A percentile compares a stretch with the other conserved stretches of the same genome.
These are phyloP conservation scores for Ceratocystis papillata DNA, from an alignment of 2,329 filamentous ascomycete genomes.

Conservation along the genomic window DNA sequence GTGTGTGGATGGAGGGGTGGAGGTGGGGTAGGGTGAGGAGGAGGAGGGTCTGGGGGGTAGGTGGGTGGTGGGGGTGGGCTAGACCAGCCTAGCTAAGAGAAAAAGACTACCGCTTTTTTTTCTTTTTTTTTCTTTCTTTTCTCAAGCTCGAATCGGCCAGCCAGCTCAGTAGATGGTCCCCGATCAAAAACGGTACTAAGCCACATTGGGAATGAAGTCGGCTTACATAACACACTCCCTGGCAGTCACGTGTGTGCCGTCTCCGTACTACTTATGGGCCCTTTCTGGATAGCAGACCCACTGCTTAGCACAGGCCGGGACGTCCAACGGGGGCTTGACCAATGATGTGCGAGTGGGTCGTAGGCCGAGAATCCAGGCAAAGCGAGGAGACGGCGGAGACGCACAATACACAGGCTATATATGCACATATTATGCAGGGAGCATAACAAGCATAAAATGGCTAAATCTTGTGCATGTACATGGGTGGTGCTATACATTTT, in stretches of 20 bases:
- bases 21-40: too few species aligned
- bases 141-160: background rate
- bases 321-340: background rate
- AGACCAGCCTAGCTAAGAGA: background rate
- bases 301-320: conserved; percentile 5
- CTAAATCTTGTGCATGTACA: background rate
- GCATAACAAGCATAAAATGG: background rate
- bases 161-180: background rate
- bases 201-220: background rate
- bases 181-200: background rate
- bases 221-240: background rate
- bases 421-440: background rate
- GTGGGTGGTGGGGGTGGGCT: background rate
- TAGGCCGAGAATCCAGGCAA: background rate
- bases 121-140: background rate
- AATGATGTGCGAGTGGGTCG: conserved; percentile 4
- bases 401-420: background rate
- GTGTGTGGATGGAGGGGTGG: too few species aligned
- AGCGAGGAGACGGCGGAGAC: background rate
- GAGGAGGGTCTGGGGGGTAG: too few species aligned
- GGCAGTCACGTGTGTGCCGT: background rate
- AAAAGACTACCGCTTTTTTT: background rate
- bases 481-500: background rate
- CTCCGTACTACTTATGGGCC: conserved; percentile 6
- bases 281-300: background rate